Conservation (phyloP, 2,329 filamentous ascomycete genomes). For the Colletotrichum tropicicola region DNA sequence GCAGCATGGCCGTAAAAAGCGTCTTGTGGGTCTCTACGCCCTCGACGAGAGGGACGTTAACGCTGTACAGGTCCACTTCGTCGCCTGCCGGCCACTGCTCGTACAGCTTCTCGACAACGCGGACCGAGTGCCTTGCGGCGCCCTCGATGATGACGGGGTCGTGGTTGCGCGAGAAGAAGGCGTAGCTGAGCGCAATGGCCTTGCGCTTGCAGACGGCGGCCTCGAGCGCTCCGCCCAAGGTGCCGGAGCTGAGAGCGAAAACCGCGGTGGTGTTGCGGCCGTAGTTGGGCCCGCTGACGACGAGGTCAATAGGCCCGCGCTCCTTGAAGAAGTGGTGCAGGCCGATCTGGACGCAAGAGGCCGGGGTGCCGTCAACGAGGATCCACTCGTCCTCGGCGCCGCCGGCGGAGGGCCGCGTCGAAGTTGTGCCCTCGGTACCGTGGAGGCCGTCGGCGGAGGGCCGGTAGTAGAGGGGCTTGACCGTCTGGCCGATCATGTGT, state of each 20-base stretch:
- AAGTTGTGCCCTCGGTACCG: constrained; percentile 69
- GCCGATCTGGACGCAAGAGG: constrained; percentile 83
- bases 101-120: constrained; percentile 81
- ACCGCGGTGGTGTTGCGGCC: constrained; percentile 84
- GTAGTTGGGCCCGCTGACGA: constrained; percentile 85
- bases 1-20: constrained; percentile 85
- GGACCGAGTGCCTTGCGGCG: constrained; percentile 78
- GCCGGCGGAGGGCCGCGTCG: constrained; percentile 59
- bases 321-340: constrained; percentile 82
- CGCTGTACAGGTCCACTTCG: constrained; percentile 83
- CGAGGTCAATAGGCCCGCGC: constrained; percentile 76
- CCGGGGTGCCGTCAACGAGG: constrained; percentile 82
- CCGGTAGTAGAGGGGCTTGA: constrained; percentile 86
- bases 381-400: constrained; percentile 79
- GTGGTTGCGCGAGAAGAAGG: constrained; percentile 88
- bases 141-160: constrained; percentile 82
- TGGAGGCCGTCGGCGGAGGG: constrained; percentile 52
- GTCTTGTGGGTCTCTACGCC: constrained; percentile 77
- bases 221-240: constrained; percentile 80
- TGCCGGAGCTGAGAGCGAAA: constrained; percentile 81
- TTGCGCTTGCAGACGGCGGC: constrained; percentile 75
- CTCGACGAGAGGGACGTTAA: constrained; percentile 89
- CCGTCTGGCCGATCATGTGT: constrained; percentile 89
- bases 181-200: constrained; percentile 87
- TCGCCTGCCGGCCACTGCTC: constrained; percentile 75